Evolutionary conservation across 1,284 basidiomycete species (phyloP).

Genomic region (Puccinia hordei): DNA sequence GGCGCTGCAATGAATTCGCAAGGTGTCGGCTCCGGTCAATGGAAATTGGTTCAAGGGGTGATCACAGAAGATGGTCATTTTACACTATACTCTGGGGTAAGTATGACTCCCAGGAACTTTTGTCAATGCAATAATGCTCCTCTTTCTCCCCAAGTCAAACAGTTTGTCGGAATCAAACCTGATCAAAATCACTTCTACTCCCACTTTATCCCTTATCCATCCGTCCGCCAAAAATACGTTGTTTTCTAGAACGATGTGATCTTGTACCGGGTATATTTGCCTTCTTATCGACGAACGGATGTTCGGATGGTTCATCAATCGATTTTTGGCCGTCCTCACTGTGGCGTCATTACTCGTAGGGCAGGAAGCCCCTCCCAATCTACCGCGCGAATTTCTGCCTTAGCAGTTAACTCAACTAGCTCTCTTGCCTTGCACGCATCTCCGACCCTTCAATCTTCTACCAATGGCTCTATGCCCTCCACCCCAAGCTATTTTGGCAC

Average conservation of each 20-base stretch:
- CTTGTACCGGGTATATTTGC: slow-evolving; percentile 40
- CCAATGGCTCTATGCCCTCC: not conserved
- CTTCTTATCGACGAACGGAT: slow-evolving; percentile 48
- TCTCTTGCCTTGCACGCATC: not conserved
- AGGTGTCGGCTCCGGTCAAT: slow-evolving; percentile 36
- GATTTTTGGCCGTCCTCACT: slow-evolving; percentile 46
- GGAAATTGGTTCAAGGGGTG: slow-evolving; percentile 47
- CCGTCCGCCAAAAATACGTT: too few species aligned
- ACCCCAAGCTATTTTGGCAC: not conserved
- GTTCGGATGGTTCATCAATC: slow-evolving; percentile 51
- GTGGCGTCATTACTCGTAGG: slow-evolving; percentile 46
- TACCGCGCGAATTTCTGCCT: slow-evolving; percentile 20
- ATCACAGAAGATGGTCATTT: slow-evolving; percentile 49
- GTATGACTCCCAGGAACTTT: not conserved
- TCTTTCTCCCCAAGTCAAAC: too few species aligned
- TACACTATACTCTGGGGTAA: slow-evolving; percentile 40
- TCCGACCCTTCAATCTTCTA: not conserved
- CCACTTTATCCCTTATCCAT: not conserved
- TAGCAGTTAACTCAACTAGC: slow-evolving; percentile 25
- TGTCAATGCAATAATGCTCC: too few species aligned
- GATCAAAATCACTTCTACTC: not conserved
- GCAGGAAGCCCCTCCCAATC: not conserved
- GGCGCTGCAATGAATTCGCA: slow-evolving; percentile 38
- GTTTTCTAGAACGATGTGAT: slow-evolving; percentile 21
- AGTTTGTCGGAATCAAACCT: not conserved